Evolutionary conservation across 768 basidiomycete species (phyloP).

Genomic region (Auriscalpium orientale): DNA sequence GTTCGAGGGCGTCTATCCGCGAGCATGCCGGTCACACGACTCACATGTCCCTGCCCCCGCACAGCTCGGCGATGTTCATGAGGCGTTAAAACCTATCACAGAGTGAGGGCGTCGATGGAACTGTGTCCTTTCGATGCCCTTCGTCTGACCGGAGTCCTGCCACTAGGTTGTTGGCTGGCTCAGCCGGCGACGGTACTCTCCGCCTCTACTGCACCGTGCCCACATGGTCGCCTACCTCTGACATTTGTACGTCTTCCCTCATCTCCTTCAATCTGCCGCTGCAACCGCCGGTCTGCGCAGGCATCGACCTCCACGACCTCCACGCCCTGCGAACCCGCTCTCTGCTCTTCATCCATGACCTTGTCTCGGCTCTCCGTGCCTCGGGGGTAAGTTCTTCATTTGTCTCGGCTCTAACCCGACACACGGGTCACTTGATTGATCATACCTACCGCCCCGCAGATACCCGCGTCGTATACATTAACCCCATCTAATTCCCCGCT

Average conservation of each 20-base stretch:
- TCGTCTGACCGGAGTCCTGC: too few relatives aligned
- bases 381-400: constrained; percentile 61
- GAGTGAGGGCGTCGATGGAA: constrained; percentile 33
- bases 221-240: constrained; percentile 52
- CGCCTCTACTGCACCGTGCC: constrained; percentile 61
- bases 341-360: constrained; percentile 55
- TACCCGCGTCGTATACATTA: constrained; percentile 55
- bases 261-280: not conserved
- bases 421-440: too few relatives aligned
- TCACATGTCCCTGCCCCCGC: not conserved
- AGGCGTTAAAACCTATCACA: constrained; percentile 56
- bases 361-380: constrained; percentile 50
- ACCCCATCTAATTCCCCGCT: constrained; percentile 52
- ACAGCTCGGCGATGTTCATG: constrained; percentile 45
- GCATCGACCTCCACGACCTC: constrained; percentile 61
- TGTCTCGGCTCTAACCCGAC: not conserved
- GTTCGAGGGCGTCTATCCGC: not conserved
- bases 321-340: constrained; percentile 56
- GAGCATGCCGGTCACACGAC: not conserved
- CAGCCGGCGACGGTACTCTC: constrained; percentile 35
- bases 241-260: constrained; percentile 41
- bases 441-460: constrained; percentile 25
- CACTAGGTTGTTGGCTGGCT: constrained; percentile 39
- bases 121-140: not conserved
- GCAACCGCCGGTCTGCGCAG: constrained; percentile 24